phyloP scores from a whole-genome alignment of 2,329 filamentous ascomycete genomes.

The Alternaria infectoria region DNA sequence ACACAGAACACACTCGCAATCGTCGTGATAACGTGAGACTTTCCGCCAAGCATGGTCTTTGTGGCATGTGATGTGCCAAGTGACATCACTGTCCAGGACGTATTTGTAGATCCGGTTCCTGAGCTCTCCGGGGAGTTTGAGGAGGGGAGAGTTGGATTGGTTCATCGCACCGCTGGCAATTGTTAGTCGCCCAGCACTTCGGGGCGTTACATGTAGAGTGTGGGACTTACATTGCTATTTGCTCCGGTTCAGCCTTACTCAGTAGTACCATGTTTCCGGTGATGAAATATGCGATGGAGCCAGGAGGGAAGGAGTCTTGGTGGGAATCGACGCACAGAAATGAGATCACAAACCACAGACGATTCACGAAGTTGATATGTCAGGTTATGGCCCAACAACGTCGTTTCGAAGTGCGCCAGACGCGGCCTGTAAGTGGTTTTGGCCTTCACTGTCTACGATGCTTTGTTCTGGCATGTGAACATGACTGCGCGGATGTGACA shows the following conservation, averaged over 20 bases:
- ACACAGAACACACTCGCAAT: background rate
- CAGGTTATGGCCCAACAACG: background rate
- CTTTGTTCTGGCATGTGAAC: background rate
- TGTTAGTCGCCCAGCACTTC: background rate
- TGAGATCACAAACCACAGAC: background rate
- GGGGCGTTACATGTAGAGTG: background rate
- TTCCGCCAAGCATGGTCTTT: background rate
- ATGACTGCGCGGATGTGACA: background rate
- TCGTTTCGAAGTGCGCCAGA: background rate
- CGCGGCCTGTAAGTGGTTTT: background rate
- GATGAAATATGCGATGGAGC: background rate
- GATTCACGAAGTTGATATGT: fast-evolving
- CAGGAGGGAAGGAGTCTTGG: fast-evolving
- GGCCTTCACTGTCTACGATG: background rate
- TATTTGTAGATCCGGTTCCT: background rate
- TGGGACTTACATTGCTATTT: background rate
- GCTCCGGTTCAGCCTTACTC: fast-evolving
- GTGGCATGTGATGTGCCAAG: background rate
- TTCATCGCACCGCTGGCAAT: background rate
- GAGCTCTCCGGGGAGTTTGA: background rate
- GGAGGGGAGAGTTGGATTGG: background rate
- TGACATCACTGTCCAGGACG: background rate
- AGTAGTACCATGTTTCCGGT: background rate
- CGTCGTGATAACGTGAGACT: background rate
- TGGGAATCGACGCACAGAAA: background rate